Base-by-base conservation (phyloP, 2,329 filamentous ascomycete species). In the Exophiala calicioides region DNA sequence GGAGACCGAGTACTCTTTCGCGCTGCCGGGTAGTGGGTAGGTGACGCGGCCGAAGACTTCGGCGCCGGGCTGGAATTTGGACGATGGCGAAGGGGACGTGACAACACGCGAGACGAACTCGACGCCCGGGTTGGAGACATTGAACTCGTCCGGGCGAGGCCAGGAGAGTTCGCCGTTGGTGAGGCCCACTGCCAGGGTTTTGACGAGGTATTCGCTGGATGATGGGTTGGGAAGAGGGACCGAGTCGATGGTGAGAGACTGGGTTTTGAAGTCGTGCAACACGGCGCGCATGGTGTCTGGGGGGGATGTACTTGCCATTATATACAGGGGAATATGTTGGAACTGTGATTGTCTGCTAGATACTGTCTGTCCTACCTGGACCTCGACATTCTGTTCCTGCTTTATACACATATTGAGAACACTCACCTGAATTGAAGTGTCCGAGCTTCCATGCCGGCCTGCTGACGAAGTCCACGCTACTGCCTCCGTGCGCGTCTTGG, bases 131-230 rank as follows among this genome's bases (percentile, higher is more conserved):
- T 71, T 61, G 7, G 66, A 58, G 8, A 57, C 43, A 21, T 53
- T 59, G 12, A 50, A 27, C 19, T 62, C 58, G n/a, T 43, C 36
- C 10, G 55, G 55, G 12, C 52, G 47, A 2, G 68, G 63, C 73
- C 71, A 75, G 53, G 62, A 59, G 8, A 75, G 66, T 50, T 75
- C 73, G 10, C 67, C 65, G 2, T 65, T 61, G 30, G 67, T 72
- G 10, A 71, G 62, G 5, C 69, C 65, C 24, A 63, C 63, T 37
- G 68, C 56, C 38, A 68, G 62, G 4, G 68, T 62, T 34, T 62
- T 62, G 60, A 76, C 65, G 15, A 73, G 62, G 54, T 74, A 64
- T 47, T 69, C 63, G 18, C 48, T 50, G 3, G 52, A 34, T 15
- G 50, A 53, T 31, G 52, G 60, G 2, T 44, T 55, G 36, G 57